Conservation (phyloP, 257 asterid genomes). For the Solanum virginianum region DNA sequence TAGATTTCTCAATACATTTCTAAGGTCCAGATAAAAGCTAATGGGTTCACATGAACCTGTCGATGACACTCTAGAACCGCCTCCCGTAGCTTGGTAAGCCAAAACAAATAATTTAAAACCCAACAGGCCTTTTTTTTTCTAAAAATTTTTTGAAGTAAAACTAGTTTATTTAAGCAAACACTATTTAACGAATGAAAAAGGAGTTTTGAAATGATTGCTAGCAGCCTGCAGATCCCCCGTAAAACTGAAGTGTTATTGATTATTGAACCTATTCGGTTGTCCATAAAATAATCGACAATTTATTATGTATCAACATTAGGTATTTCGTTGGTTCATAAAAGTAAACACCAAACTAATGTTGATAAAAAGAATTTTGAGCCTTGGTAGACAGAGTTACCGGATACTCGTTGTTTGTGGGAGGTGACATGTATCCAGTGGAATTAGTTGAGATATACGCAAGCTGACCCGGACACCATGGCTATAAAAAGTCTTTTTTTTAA, state of each 20-base stretch:
- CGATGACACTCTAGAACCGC: not conserved
- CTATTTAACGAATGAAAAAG: not conserved
- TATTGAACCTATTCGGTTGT: not conserved
- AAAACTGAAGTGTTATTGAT: not conserved
- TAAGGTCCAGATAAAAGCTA: not conserved
- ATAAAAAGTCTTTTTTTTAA: not conserved
- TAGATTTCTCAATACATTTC: not conserved
- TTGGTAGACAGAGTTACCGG: not conserved
- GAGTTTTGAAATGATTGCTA: not conserved
- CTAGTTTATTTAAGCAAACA: not conserved
- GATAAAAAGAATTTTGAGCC: not conserved
- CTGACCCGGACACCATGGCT: not conserved
- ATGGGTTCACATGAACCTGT: not conserved
- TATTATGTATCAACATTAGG: not conserved
- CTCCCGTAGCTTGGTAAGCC: not conserved
- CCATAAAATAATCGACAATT: not conserved
- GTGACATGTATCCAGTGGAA: not conserved
- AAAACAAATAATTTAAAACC: not conserved
- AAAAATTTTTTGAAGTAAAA: not conserved
- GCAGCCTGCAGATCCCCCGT: not conserved
- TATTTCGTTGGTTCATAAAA: not conserved
- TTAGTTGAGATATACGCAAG: not conserved
- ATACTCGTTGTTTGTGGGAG: not conserved
- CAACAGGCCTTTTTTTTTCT: not conserved
- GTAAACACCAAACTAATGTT: not conserved